A percentile compares a stretch with the other conserved stretches of the same genome.
Evolutionary conservation across 129 eudicot genomes (phyloP).

Genomic region (Kitagawia praeruptora): DNA sequence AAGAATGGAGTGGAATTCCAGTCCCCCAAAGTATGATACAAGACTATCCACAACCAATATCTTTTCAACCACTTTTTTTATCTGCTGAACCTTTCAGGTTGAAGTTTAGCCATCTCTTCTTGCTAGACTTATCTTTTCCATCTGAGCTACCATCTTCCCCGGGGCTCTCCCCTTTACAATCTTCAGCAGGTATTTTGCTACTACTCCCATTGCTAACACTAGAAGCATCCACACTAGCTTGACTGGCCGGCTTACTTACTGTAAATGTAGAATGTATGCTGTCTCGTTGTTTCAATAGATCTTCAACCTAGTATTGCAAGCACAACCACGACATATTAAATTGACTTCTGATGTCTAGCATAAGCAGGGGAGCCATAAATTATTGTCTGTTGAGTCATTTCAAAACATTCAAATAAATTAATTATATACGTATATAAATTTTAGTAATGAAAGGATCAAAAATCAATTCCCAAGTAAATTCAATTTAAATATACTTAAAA

Average conservation of each 20-base stretch:
- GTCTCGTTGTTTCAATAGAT: constrained; percentile 85
- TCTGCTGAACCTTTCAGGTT: constrained; percentile 60
- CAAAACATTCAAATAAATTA: not conserved
- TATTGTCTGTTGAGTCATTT: not conserved
- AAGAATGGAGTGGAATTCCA: not conserved
- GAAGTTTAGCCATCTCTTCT: constrained; percentile 75
- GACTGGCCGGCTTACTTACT: constrained; percentile 35
- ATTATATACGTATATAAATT: no score
- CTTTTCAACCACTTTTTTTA: constrained; percentile 28
- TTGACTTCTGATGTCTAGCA: not conserved
- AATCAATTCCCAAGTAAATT: not conserved
- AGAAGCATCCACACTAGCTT: constrained; percentile 19
- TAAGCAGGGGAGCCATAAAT: not conserved
- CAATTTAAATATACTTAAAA: not conserved
- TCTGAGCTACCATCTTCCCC: constrained; percentile 75
- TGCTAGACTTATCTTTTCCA: constrained; percentile 53
- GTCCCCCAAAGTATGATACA: not conserved
- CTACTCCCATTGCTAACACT: constrained; percentile 51
- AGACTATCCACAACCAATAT: not conserved
- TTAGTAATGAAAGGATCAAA: not conserved
- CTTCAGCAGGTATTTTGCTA: constrained; percentile 34
- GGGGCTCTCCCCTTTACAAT: constrained; percentile 43
- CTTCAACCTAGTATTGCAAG: constrained; percentile 62
- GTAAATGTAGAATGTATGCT: constrained; percentile 77
- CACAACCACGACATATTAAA: not conserved